phyloP scores from a whole-genome alignment of 208 protist genomes.

The Angomonas ambiguus region DNA sequence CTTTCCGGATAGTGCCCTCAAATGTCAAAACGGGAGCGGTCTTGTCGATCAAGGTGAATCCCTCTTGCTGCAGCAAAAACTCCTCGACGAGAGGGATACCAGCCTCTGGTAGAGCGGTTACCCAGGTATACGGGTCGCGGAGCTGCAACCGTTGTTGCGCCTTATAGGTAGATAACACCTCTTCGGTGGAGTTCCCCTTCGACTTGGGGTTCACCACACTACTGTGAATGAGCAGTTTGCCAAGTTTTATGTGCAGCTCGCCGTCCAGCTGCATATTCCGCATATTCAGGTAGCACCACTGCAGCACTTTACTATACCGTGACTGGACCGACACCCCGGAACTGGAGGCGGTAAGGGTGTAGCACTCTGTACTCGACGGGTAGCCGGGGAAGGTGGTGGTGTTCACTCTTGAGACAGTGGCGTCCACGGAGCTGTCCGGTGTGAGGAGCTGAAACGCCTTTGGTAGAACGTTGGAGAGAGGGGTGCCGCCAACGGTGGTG shows the following conservation, averaged over 20 bases:
- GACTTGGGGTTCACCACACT: not conserved
- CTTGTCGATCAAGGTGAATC: slow-evolving; percentile 35
- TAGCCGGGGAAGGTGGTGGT: slow-evolving; percentile 86
- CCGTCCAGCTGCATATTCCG: slow-evolving; percentile 89
- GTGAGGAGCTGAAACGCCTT: slow-evolving; percentile 88
- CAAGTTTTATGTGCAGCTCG: slow-evolving; percentile 71
- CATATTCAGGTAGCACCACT: slow-evolving; percentile 92
- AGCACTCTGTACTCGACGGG: slow-evolving; percentile 87
- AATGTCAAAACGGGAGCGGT: slow-evolving; percentile 38
- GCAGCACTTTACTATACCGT: slow-evolving; percentile 86
- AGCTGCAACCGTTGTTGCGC: slow-evolving; percentile 89
- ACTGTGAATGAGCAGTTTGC: slow-evolving; percentile 72
- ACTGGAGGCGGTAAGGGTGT: slow-evolving; percentile 71
- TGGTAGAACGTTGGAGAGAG: slow-evolving; percentile 66
- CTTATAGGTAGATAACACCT: slow-evolving; percentile 78
- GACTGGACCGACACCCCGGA: slow-evolving; percentile 56
- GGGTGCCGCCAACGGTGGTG: not conserved
- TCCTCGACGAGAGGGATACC: slow-evolving; percentile 36
- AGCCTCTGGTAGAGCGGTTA: slow-evolving; percentile 55
- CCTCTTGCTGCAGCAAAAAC: slow-evolving; percentile 42
- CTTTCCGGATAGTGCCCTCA: slow-evolving; percentile 71
- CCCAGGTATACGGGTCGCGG: slow-evolving; percentile 77
- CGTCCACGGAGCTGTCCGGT: slow-evolving; percentile 63
- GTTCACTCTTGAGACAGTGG: slow-evolving; percentile 81
- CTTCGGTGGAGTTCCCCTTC: slow-evolving; percentile 25